phyloP scores from a whole-genome alignment of 805 yeast genomes.

The Lipomyces orientalis region DNA sequence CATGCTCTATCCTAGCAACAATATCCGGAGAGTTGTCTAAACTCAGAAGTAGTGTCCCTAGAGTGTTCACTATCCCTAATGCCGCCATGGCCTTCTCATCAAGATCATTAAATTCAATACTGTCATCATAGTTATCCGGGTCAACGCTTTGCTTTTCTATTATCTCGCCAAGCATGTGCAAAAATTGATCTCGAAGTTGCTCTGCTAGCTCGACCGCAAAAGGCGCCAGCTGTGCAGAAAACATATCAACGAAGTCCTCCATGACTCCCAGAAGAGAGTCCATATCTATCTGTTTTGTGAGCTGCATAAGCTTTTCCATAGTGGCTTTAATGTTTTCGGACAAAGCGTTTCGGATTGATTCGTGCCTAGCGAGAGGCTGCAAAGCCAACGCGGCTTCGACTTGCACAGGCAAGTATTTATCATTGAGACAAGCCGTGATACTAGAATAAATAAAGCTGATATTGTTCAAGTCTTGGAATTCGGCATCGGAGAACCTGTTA shows the following conservation, averaged over 20 bases:
- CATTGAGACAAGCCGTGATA: conserved; percentile 52
- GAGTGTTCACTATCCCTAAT: conserved; percentile 77
- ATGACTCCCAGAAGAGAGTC: conserved; percentile 88
- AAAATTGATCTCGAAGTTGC: conserved; percentile 62
- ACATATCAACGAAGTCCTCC: conserved; percentile 93
- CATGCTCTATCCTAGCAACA: conserved; percentile 66
- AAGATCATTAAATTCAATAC: conserved; percentile 54
- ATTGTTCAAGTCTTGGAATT: conserved; percentile 60
- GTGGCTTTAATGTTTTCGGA: conserved; percentile 74
- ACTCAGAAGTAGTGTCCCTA: conserved; percentile 79
- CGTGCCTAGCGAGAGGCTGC: conserved; percentile 73
- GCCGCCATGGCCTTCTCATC: conserved; percentile 74
- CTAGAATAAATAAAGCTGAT: conserved; percentile 59
- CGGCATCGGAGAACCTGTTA: conserved; percentile 66
- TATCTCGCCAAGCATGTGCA: conserved; percentile 70
- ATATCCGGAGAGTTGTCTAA: conserved; percentile 79
- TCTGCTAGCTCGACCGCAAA: conserved; percentile 74
- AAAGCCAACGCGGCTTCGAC: conserved; percentile 84
- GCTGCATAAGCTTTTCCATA: conserved; percentile 75
- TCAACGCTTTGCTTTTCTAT: conserved; percentile 57
- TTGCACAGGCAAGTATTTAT: conserved; percentile 70
- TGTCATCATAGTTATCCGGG: conserved; percentile 48
- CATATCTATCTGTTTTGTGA: conserved; percentile 82
- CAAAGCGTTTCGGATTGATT: conserved; percentile 70
- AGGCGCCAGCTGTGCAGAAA: conserved; percentile 87